phyloP scores from a whole-genome alignment of 768 basidiomycete genomes.

The Lyophyllum semitale region DNA sequence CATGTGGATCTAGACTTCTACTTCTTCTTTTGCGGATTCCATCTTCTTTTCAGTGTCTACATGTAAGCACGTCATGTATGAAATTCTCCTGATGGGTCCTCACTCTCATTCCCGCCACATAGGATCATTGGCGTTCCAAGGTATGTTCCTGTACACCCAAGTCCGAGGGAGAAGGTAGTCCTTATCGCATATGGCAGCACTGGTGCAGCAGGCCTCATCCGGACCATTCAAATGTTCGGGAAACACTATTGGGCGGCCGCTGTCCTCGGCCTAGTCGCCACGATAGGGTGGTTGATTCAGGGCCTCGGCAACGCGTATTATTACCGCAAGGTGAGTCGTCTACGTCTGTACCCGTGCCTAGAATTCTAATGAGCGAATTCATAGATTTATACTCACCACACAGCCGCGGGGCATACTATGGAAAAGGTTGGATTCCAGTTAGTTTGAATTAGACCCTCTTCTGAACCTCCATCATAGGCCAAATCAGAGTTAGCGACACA shows the following conservation, averaged over 20 bases:
- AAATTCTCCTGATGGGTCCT: slow-evolving; percentile 26
- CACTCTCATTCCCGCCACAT: slow-evolving; percentile 27
- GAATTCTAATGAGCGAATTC: slow-evolving; percentile 11
- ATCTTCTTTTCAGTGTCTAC: slow-evolving; percentile 90
- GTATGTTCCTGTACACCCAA: slow-evolving; percentile 37
- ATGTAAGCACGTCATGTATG: slow-evolving; percentile 55
- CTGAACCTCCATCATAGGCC: slow-evolving; percentile 49
- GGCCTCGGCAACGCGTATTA: slow-evolving; percentile 80
- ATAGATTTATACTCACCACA: slow-evolving; percentile 79
- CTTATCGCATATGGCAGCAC: slow-evolving; percentile 52
- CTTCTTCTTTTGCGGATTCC: slow-evolving; percentile 96
- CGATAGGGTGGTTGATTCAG: slow-evolving; percentile 87
- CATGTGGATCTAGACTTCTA: slow-evolving; percentile 72
- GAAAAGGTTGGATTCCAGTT: slow-evolving; percentile 61
- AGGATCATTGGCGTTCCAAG: slow-evolving; percentile 95
- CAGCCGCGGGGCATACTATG: slow-evolving; percentile 83
- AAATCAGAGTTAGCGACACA: slow-evolving; percentile 81
- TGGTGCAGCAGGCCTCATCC: slow-evolving; percentile 93
- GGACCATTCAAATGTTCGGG: slow-evolving; percentile 82
- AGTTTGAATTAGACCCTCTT: background rate
- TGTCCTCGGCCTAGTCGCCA: slow-evolving; percentile 78
- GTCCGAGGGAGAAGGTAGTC: slow-evolving; percentile 36
- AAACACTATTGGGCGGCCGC: slow-evolving; percentile 76
- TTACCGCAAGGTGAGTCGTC: slow-evolving; percentile 65
- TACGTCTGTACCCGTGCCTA: slow-evolving; percentile 7